Base-by-base conservation (phyloP, 306 rosid genomes). In the Dalbergia cultrata region DNA sequence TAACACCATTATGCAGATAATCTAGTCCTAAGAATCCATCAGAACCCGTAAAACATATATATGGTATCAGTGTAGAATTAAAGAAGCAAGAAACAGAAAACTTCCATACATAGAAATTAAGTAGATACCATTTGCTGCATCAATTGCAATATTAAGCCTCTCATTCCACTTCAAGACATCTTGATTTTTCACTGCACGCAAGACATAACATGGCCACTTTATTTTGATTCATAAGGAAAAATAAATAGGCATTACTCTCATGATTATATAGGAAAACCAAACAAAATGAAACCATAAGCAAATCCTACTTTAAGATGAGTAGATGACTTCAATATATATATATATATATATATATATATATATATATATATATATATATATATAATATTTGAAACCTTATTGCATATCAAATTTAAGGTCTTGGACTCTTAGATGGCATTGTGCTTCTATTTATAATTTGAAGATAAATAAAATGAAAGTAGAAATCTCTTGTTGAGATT, bases 1-100 rank as follows among this genome's bases (percentile, higher is more conserved):
- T 75, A 52, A 83, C 78, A 4, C 88, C 88, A 81, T 84, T 84
- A 74, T 84, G 90, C 11, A 87, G 56, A 75, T 87, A 84, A 2
- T 84, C 85, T 8, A 87, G 13, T 47, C 88, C 88, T 81, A 62
- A 43, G 61, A 50, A 49, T 70, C 13, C 56, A 63, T 41, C 35
- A 17, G 7, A 26, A 64, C 16, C 47, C 47, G 8, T 7, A 43
- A 2, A 43, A 9, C 8, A 43, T 43, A 5, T 43, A 43, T 43
- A 5, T 9, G 47, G 47, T 26, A n/a, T 65, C 0, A 2, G 6
- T 5, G 11, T 5, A 63, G 2, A 26, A 26, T 26, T 26, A 16
- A 63, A 16, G 8, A 22, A 22, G 66, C 2, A 26, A 60, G 65
- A 59, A 45, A 10, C 50, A 45, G 1, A 3, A 8, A 49, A 49